Evolutionary conservation across 2,329 filamentous ascomycete genomes (phyloP).

Genomic region (Xylaria sp.): DNA sequence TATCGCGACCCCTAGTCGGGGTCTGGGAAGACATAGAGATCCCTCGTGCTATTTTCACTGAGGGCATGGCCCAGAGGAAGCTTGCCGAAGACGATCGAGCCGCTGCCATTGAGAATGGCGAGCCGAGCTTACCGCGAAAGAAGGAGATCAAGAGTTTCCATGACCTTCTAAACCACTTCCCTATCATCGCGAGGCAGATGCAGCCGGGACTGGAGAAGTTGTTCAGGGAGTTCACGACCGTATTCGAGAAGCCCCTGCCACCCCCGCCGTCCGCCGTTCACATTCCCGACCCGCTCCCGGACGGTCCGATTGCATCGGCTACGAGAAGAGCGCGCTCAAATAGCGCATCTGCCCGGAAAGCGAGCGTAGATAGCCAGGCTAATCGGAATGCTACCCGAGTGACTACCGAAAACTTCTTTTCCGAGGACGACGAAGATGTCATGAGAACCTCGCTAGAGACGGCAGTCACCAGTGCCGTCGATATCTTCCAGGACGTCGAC

Average conservation of each 20-base stretch:
- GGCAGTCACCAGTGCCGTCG: constrained; percentile 89
- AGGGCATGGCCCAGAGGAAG: constrained; percentile 44
- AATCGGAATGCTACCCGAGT: constrained; percentile 49
- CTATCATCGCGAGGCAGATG: constrained; percentile 96
- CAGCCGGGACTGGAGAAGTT: constrained; percentile 86
- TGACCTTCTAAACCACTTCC: constrained; percentile 87
- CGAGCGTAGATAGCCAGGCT: constrained; percentile 42
- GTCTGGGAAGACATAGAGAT: constrained; percentile 77
- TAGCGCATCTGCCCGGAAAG: constrained; percentile 45
- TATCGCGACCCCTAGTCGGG: constrained; percentile 85
- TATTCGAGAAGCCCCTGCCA: constrained; percentile 83
- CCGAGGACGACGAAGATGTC: constrained; percentile 87
- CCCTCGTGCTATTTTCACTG: constrained; percentile 63
- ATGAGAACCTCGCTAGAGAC: constrained; percentile 90
- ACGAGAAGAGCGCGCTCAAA: constrained; percentile 59
- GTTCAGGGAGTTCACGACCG: constrained; percentile 84
- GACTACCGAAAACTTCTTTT: constrained; percentile 69
- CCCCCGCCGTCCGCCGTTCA: constrained; percentile 67
- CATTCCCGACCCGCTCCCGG: constrained; percentile 61
- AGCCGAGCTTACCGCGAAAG: constrained; percentile 64
- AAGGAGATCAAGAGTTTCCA: constrained; percentile 91
- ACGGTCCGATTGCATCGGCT: constrained; percentile 58
- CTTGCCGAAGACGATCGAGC: constrained; percentile 42
- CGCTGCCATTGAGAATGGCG: constrained; percentile 44
- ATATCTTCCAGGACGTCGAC: constrained; percentile 93